Evolutionary conservation across 2,329 filamentous ascomycete species (phyloP).

Genomic region (Metarhizium guizhouense): DNA sequence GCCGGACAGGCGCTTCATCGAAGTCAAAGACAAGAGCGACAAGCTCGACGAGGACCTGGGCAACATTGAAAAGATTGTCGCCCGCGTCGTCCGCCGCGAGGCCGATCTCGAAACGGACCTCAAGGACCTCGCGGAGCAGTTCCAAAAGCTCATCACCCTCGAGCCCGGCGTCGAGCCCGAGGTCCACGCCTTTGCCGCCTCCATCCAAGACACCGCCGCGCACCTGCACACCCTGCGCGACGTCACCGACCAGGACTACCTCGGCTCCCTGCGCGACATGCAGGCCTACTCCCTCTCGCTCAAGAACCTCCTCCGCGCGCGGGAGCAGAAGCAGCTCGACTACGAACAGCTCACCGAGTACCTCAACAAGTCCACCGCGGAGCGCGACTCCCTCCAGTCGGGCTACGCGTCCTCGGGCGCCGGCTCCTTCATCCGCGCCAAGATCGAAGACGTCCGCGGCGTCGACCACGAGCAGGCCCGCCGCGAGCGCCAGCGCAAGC

Average conservation of each 20-base stretch:
- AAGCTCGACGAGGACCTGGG: constrained; percentile 90
- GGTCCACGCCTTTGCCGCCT: constrained; percentile 77
- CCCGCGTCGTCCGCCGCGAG: constrained; percentile 79
- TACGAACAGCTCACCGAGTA: constrained; percentile 95
- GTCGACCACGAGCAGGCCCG: constrained; percentile 92
- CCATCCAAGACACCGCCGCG: constrained; percentile 72
- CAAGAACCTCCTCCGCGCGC: constrained; percentile 79
- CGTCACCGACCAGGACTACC: constrained; percentile 89
- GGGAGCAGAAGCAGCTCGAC: constrained; percentile 96
- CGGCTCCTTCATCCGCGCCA: constrained; percentile 82
- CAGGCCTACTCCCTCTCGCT: constrained; percentile 84
- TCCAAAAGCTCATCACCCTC: constrained; percentile 82
- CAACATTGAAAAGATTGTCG: constrained; percentile 93
- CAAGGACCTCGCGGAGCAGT: constrained; percentile 83
- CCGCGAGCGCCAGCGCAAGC: constrained; percentile 76
- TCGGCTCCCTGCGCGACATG: constrained; percentile 90
- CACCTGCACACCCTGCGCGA: constrained; percentile 78
- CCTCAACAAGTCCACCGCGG: constrained; percentile 78
- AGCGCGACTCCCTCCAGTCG: constrained; percentile 69
- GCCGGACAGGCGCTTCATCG: constrained; percentile 86
- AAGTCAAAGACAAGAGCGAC: constrained; percentile 84
- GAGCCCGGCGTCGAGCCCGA: constrained; percentile 80
- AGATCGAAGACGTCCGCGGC: constrained; percentile 92
- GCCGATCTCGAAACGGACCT: constrained; percentile 82
- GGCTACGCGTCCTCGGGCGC: constrained; percentile 46